Conservation (phyloP, 2,329 filamentous ascomycete genomes). For the Calonectria hongkongensis region DNA sequence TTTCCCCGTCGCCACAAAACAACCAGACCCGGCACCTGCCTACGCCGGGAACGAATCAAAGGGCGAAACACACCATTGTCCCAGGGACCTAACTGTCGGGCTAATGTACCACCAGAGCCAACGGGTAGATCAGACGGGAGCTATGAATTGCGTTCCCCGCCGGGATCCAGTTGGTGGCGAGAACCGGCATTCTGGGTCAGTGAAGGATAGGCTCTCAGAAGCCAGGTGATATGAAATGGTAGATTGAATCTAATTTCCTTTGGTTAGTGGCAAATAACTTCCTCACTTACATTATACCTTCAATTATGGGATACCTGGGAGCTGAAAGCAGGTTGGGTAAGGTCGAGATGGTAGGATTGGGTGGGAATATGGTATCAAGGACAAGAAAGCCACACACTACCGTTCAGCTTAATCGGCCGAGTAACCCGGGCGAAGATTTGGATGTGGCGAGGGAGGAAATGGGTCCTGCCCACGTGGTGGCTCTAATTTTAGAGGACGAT, state of each 20-base stretch:
- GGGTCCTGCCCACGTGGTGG: constrained; percentile 37
- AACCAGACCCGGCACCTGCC: not conserved
- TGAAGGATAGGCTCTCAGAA: constrained; percentile 25
- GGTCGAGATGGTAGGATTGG: not conserved
- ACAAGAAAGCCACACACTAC: constrained; percentile 6
- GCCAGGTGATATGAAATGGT: not conserved
- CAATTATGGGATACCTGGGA: not conserved
- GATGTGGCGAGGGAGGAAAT: constrained; percentile 25
- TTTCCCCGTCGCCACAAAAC: not conserved
- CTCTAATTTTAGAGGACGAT: constrained; percentile 41
- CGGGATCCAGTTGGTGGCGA: constrained; percentile 27
- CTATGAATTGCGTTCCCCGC: not conserved
- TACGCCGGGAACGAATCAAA: not conserved
- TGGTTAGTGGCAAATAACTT: constrained; percentile 18
- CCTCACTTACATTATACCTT: not conserved
- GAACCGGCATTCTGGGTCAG: constrained; percentile 21
- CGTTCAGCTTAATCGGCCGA: constrained; percentile 39
- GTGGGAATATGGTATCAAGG: not conserved
- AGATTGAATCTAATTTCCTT: constrained; percentile 20
- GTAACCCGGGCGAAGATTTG: constrained; percentile 28
- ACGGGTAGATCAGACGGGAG: constrained; percentile 30
- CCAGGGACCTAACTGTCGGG: not conserved
- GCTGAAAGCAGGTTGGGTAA: constrained; percentile 12
- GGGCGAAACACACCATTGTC: not conserved
- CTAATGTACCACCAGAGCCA: not conserved